Evolutionary conservation across 73 alveolate genomes (phyloP).

Genomic region (Diophrys appendiculata): DNA sequence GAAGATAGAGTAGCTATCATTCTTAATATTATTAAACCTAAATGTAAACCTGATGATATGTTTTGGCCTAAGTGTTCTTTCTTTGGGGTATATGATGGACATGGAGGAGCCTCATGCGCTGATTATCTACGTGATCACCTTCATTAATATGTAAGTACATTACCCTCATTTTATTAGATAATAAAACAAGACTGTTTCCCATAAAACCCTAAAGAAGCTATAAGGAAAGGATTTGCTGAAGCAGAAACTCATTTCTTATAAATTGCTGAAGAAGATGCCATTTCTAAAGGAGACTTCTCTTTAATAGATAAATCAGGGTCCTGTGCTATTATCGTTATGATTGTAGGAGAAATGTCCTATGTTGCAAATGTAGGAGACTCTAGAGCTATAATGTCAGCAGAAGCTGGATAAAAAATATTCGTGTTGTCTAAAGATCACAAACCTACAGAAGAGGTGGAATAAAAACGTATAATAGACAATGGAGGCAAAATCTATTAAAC

Average conservation of each 20-base stretch:
- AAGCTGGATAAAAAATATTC: constrained; percentile 45
- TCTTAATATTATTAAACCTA: constrained; percentile 79
- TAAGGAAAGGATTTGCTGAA: constrained; percentile 82
- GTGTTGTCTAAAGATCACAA: constrained; percentile 29
- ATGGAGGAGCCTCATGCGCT: constrained; percentile 61
- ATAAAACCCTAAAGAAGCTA: constrained; percentile 83
- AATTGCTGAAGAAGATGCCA: constrained; percentile 56
- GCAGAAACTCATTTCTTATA: constrained; percentile 90
- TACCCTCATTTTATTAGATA: constrained; percentile 58
- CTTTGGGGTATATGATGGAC: constrained; percentile 74
- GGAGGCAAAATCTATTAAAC: constrained; percentile 51
- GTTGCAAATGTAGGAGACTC: constrained; percentile 42
- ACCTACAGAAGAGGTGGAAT: constrained; percentile 33
- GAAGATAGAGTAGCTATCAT: constrained; percentile 94
- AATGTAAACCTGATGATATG: constrained; percentile 56
- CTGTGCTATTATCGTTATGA: not conserved
- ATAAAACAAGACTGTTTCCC: constrained; percentile 77
- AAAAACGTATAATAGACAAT: constrained; percentile 28
- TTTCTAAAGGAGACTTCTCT: constrained; percentile 12
- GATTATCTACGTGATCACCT: constrained; percentile 75
- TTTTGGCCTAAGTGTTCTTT: constrained; percentile 71
- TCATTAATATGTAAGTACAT: constrained; percentile 59
- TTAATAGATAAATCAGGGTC: constrained; percentile 41
- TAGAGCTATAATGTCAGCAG: constrained; percentile 32
- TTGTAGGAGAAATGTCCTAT: constrained; percentile 48